Evolutionary conservation across 164 flowering plant genomes (phyloP).

Genomic region (Magnolia officinalis): DNA sequence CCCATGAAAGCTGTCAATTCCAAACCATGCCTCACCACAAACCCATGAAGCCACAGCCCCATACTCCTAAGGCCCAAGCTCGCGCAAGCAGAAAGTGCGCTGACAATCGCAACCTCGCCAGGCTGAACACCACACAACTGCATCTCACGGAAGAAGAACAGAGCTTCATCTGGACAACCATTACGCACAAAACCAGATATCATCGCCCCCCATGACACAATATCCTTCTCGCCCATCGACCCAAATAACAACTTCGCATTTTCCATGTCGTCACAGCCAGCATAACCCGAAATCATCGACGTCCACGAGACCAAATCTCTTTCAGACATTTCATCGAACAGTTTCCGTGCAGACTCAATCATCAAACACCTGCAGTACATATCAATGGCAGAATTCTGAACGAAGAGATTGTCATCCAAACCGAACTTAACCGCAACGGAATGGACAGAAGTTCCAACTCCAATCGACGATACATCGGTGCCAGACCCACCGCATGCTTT

Average conservation of each 20-base stretch:
- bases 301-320: constrained; percentile 14
- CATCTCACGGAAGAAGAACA: constrained; percentile 12
- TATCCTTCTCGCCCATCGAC: constrained; percentile 12
- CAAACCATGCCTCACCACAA: constrained; percentile 7
- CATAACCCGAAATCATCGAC: constrained; percentile 6
- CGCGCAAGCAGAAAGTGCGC: constrained; percentile 13
- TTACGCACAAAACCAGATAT: constrained; percentile 6
- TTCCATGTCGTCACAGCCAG: constrained; percentile 1
- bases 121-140: neutral
- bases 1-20: constrained; percentile 6
- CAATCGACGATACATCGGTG: neutral
- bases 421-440: constrained; percentile 1
- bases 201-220: constrained; percentile 14
- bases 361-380: neutral
- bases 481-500: neutral
- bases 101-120: constrained; percentile 1
- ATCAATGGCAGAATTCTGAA: constrained; percentile 3
- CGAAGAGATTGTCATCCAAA: neutral
- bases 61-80: neutral
- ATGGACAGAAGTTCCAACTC: constrained; percentile 4
- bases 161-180: constrained; percentile 9
- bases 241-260: constrained; percentile 4
- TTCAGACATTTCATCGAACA: constrained; percentile 14
- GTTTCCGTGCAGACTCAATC: constrained; percentile 5
- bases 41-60: constrained; percentile 12